Evolutionary conservation across 331 rosid genomes (phyloP), one percentile per base, ranked within the genome.

Genomic region (Telfairia occidentalis): DNA sequence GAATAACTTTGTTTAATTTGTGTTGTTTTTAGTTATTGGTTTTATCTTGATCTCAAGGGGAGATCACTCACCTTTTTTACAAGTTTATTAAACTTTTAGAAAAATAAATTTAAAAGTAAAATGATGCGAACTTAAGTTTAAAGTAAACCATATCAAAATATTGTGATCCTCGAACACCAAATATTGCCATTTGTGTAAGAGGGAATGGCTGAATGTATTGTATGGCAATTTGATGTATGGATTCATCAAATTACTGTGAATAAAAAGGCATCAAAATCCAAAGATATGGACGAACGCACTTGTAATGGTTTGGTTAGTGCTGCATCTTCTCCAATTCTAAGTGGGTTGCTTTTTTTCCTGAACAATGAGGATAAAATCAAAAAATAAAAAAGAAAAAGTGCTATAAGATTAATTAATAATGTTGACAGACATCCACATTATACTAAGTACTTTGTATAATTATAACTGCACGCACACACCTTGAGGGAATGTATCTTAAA

Each of bases 241-340:
- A 16, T 60, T 2, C 23, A 60, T 60, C 23, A 59, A 59, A 59
- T 59, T 5, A 15, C 12, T 59, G 40, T 59, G 46, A n/a, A 64
- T 19, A 19, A 65, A 35, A 63, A 35, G 71, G 28, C 29, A 35
- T 64, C 1, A 64, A 64, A 38, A 21, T 66, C 52, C 34, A 38
- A 35, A 66, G 73, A 66, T 66, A 66, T 42, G 73, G 49, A 66
- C 35, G n/a, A 66, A 66, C 73, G 73, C 73, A 66, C 73, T 66
- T 40, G 35, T 4, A 66, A 66, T 11, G 53, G 73, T 66, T 40
- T 66, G 32, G 73, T 66, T 66, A 66, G 73, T 66, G 73, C 53
- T 42, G 45, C 71, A 64, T 34, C 71, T n/a, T 64, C 69, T 32
- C 69, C 69, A 60, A 57, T 57, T 32, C 71, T 29, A 34, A 34